These are phyloP conservation scores for Crithidia bombi DNA, from an alignment of 208 protist genomes.

Conservation along the genomic window DNA sequence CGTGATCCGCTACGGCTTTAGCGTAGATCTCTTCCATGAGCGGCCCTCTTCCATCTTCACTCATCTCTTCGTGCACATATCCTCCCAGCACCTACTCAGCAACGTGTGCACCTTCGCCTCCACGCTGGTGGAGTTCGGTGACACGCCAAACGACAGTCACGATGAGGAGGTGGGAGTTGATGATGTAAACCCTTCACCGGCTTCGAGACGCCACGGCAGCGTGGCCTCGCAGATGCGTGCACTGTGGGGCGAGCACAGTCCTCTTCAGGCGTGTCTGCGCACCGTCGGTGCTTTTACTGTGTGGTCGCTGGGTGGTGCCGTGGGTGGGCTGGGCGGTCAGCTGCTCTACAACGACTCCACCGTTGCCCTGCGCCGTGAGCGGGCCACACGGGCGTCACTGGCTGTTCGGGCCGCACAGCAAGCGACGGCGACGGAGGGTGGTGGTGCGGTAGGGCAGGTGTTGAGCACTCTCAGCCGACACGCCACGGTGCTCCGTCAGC, in stretches of 20 bases:
- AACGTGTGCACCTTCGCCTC: slow-evolving; percentile 53
- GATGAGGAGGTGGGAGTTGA: slow-evolving; percentile 18
- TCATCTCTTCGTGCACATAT: slow-evolving; percentile 69
- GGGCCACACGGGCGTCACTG: slow-evolving; percentile 5
- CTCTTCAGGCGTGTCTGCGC: slow-evolving; percentile 14
- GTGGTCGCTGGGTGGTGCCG: slow-evolving; percentile 47
- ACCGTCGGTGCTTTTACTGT: slow-evolving; percentile 51
- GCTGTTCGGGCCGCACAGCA: slow-evolving; percentile 7
- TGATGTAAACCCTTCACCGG: not conserved
- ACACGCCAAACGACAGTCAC: slow-evolving; percentile 12
- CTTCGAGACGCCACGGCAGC: slow-evolving; percentile 5
- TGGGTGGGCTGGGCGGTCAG: slow-evolving; percentile 66
- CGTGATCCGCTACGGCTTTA: slow-evolving; percentile 58
- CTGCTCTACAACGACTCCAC: slow-evolving; percentile 61
- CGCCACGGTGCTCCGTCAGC: not conserved
- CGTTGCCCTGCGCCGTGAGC: slow-evolving; percentile 18
- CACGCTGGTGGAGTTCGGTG: slow-evolving; percentile 63
- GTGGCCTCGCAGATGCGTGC: slow-evolving; percentile 13
- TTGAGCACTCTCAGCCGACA: not conserved
- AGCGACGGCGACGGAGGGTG: not conserved
- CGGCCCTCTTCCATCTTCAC: slow-evolving; percentile 45
- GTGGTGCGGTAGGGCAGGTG: not conserved
- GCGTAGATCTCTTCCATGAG: slow-evolving; percentile 33
- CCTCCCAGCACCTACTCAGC: slow-evolving; percentile 47
- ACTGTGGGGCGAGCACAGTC: slow-evolving; percentile 12